These are phyloP conservation scores for Xylariaceae sp. DNA, from an alignment of 2,329 filamentous ascomycete species.

Conservation along the genomic window DNA sequence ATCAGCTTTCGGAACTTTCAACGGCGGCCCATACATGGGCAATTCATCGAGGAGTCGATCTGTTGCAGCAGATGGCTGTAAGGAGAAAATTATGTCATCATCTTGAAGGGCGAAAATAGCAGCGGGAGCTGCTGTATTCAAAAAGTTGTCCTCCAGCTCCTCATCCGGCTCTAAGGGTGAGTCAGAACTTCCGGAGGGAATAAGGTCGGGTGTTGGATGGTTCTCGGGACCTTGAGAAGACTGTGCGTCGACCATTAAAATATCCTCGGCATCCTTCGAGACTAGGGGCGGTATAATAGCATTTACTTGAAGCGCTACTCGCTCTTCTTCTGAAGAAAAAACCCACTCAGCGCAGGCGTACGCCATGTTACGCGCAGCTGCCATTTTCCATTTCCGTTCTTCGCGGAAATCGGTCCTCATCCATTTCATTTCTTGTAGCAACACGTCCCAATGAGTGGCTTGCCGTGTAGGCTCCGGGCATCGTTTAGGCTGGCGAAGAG, in stretches of 20 bases:
- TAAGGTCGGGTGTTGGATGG: slow-evolving; percentile 70
- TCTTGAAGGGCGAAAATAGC: slow-evolving; percentile 83
- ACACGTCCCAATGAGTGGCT: slow-evolving; percentile 80
- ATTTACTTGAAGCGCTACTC: slow-evolving; percentile 71
- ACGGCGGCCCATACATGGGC: slow-evolving; percentile 75
- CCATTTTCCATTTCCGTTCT: slow-evolving; percentile 91
- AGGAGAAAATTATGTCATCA: slow-evolving; percentile 80
- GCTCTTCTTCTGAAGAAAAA: slow-evolving; percentile 65
- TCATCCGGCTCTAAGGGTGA: slow-evolving; percentile 55
- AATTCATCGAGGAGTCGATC: slow-evolving; percentile 81
- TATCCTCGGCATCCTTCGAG: slow-evolving; percentile 41
- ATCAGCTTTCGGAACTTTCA: slow-evolving; percentile 64
- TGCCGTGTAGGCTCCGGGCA: slow-evolving; percentile 80
- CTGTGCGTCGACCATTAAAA: slow-evolving; percentile 43
- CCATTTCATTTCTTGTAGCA: slow-evolving; percentile 94
- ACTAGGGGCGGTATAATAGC: slow-evolving; percentile 54
- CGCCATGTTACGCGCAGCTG: slow-evolving; percentile 79
- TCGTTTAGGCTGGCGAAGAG: slow-evolving; percentile 84
- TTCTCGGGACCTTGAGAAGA: slow-evolving; percentile 43
- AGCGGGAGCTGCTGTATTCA: slow-evolving; percentile 68
- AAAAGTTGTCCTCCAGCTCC: slow-evolving; percentile 40
- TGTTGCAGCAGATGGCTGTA: slow-evolving; percentile 74
- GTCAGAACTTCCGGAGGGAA: slow-evolving; percentile 68
- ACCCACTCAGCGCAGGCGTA: slow-evolving; percentile 85
- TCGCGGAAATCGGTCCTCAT: slow-evolving; percentile 96